Evolutionary conservation across 768 basidiomycete genomes (phyloP), one percentile per base, ranked within the genome.

Genomic region (Dentipellis fragilis): DNA sequence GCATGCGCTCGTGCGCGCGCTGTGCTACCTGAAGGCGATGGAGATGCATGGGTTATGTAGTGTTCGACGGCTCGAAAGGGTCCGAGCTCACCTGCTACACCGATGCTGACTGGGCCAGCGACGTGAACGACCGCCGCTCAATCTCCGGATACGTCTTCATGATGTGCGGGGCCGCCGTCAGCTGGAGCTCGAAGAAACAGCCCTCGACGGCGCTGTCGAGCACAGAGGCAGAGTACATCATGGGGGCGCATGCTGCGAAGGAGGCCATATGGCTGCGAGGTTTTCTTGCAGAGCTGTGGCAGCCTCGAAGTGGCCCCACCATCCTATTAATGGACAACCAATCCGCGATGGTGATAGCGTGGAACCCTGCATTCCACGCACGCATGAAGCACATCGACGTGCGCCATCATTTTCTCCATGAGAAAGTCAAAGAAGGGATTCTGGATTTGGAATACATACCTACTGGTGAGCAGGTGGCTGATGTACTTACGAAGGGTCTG

Each of bases 311-410:
- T 19, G 49, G 10, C 10, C 46, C 69, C 16, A 65, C 68, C 3
- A 59, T 48, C 6, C 63, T 75, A 14, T 49, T 54, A 38, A 65
- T 65, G 39, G 73, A 75, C 68, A 74, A 73, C 54, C 69, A 69
- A 49, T 68, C 69, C 6, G 65, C 70, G 0, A 68, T 73, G 47
- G 57, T 65, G 1, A 54, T 72, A 10, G 53, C 67, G 0, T 59
- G 65, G 12, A 64, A 70, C 40, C 57, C 62, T 3, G 58, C 65
- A 23, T 66, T 67, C 56, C 67, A 72, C 39, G 49, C 62, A 2
- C 62, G 67, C 12, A n/a, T n/a, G n/a, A n/a, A n/a, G n/a, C n/a
- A n/a, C n/a, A n/a, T n/a, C n/a, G n/a, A n/a, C n/a, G n/a, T 48
- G 10, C 46, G 46, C 10, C 46, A 48, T 21, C 46, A 48, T 21